These are phyloP conservation scores for Sporisorium iseilematis-ciliati DNA, from an alignment of 1,284 basidiomycete species.

Conservation along the genomic window DNA sequence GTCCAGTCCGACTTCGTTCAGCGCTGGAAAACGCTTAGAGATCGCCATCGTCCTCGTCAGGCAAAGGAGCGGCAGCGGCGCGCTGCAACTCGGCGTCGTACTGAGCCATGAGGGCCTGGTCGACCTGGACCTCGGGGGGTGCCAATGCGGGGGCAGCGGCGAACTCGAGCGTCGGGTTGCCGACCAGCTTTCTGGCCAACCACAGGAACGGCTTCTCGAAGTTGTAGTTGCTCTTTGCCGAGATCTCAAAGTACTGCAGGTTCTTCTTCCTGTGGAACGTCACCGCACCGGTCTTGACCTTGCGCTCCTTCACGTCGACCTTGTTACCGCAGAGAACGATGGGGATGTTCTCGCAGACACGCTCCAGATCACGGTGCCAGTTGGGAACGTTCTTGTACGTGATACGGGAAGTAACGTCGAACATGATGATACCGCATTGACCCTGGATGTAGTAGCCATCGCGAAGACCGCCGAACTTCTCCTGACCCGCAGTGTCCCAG, in stretches of 20 bases:
- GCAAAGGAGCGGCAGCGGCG: conserved; percentile 73
- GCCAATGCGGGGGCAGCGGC: conserved; percentile 95
- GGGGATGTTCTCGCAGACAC: conserved; percentile 99
- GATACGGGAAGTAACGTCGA: conserved; percentile 99
- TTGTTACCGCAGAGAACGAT: conserved; percentile 99
- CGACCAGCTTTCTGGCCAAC: conserved; percentile 97
- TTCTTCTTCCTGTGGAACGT: conserved; percentile 99
- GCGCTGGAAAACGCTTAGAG: conserved; percentile 39
- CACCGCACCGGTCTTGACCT: conserved; percentile 98
- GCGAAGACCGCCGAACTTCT: conserved; percentile 81
- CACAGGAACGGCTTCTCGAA: conserved; percentile 99
- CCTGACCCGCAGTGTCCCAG: conserved; percentile 99
- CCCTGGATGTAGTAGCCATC: conserved; percentile 73
- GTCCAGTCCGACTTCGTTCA: too few species aligned
- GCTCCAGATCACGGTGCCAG: conserved; percentile 99
- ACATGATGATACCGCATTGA: conserved; percentile 99
- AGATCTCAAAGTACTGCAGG: conserved; percentile 99
- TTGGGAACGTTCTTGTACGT: conserved; percentile 99
- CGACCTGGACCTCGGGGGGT: conserved; percentile 91
- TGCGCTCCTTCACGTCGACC: conserved; percentile 99
- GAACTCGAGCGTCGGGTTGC: conserved; percentile 90
- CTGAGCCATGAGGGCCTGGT: conserved; percentile 82
- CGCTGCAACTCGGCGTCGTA: conserved; percentile 83
- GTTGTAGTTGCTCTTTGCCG: conserved; percentile 99
- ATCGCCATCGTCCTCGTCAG: conserved; percentile 73